Percentiles rank a stretch among this genome's conserved stretches.
phyloP scores from a whole-genome alignment of 2,329 filamentous ascomycete species.

The Magnaporthiopsis poae region DNA sequence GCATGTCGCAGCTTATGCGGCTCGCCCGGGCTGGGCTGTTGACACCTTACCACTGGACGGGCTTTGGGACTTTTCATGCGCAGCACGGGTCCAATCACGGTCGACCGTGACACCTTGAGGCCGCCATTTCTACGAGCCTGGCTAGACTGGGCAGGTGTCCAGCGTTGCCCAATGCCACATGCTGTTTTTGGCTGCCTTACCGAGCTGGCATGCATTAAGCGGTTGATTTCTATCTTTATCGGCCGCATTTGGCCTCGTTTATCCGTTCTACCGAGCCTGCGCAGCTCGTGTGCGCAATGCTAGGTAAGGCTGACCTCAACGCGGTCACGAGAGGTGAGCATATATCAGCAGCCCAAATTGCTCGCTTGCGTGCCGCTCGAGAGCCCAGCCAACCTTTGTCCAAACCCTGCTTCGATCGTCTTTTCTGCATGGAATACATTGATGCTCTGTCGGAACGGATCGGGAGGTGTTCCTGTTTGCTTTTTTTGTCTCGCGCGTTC shows the following conservation, averaged over 20 bases:
- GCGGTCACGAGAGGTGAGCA: background rate
- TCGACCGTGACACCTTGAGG: too few species aligned
- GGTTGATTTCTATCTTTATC: background rate
- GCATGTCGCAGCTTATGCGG: background rate
- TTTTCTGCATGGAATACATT: too few species aligned
- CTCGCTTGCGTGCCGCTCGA: background rate
- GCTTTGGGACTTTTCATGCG: background rate
- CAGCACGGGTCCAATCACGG: background rate
- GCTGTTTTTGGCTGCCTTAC: background rate
- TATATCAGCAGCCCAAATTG: background rate
- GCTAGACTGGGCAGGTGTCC: background rate
- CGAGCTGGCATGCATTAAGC: background rate
- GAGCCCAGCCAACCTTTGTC: background rate
- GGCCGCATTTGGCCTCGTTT: background rate
- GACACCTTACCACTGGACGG: background rate
- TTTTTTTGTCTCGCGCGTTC: background rate
- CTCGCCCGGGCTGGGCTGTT: background rate
- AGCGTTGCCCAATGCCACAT: background rate
- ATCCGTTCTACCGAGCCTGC: background rate
- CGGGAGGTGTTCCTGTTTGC: background rate
- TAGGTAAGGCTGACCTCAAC: background rate
- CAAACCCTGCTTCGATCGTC: background rate
- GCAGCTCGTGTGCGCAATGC: background rate
- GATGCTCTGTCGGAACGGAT: background rate
- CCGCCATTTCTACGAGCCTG: background rate